Evolutionary conservation across 495 filamentous ascomycete species (phyloP), one percentile per base, ranked within the genome.

Genomic region (Rusavskia elegans): DNA sequence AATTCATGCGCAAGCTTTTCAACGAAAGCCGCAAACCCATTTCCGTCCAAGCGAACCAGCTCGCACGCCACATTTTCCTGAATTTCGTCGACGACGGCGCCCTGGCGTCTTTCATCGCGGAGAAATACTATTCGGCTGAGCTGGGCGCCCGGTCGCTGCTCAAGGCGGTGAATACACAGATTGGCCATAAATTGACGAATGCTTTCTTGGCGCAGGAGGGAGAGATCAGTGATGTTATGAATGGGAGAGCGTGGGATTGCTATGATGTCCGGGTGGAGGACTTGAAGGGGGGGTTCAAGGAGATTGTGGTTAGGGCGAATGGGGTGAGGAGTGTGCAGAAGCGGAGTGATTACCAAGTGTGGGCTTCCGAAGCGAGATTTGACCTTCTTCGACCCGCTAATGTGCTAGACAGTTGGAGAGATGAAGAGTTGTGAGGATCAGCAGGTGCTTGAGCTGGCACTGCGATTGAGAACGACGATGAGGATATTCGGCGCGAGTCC

Each of bases 1-100:
- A 59, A 36, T 61, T 57, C 49, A 61, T 61, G 54, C 54, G 50
- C 35, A 19, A 51, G 29, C 36, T 52, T 0, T 44, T 49, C 23
- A 45, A 29, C 4, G 45, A 41, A n/a, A 40, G 44, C 3, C 56
- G 56, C n/a, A 36, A 50, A 2, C 50, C 53, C 11, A 55, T 59
- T 19, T 19, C 52, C n/a, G 32, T 42, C 11, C 14, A 27, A 5
- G 16, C 9, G 8, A 53, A 55, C 1, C 10, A 48, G 0, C 51
- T 59, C 8, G 29, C 38, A n/a, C 9, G 54, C 3, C 54, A 54
- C 21, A 6, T 54, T 2, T 53, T 42, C 20, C 10, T 57, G 11
- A 29, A 56, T 13, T 54, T 52, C 6, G 27, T 52, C 19, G 50
- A 59, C 17, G 59, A 61, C 51, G 53, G 53, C 11, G 23, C 45